Evolutionary conservation across 352 stramenopile species (phyloP), one percentile per base, ranked within the genome.

Genomic region (Salisapilia sapeloensis): DNA sequence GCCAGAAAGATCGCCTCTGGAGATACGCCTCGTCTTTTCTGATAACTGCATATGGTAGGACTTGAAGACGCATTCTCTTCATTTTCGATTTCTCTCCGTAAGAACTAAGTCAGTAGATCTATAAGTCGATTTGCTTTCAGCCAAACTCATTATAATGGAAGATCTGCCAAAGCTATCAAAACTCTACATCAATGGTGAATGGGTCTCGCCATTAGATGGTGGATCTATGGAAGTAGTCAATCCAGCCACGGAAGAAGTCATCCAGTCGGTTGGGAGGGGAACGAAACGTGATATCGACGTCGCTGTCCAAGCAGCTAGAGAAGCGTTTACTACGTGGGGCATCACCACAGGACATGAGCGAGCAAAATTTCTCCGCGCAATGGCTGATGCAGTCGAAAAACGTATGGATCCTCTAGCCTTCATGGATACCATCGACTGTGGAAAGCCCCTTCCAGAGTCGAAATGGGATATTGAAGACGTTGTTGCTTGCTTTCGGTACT

Each of bases 401-500:
- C 22, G 54, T 9, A 50, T 58, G 15, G 38, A 53, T 14, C 48
- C 47, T 7, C 33, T 84, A 4, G 62, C 53, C 29, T 44, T 46
- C 8, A 44, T 85, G n/a, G 69, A 81, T 48, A 79, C 69, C 19
- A 18, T 79, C 17, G 62, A 85, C 42, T 53, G 48, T 28, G 69
- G 69, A 45, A 85, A 85, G 41, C 56, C 65, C 6, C 32, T 79
- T 9, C 26, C 52, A 2, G 65, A 85, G 30, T 50, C 63, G 9
- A 53, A 58, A 35, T 80, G 65, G 65, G 65, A 82, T 37, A 71
- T 85, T 33, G 63, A 77, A 35, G 62, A 82, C 30, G 62, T 75
- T 16, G 50, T 53, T 3, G 56, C 46, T 10, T 81, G 65, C 59
- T 71, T 74, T 40, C 45, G 40, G 4, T 77, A 77, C 56, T 77